phyloP scores from a whole-genome alignment of 1,284 basidiomycete genomes.

The Boletellus deceptivus region DNA sequence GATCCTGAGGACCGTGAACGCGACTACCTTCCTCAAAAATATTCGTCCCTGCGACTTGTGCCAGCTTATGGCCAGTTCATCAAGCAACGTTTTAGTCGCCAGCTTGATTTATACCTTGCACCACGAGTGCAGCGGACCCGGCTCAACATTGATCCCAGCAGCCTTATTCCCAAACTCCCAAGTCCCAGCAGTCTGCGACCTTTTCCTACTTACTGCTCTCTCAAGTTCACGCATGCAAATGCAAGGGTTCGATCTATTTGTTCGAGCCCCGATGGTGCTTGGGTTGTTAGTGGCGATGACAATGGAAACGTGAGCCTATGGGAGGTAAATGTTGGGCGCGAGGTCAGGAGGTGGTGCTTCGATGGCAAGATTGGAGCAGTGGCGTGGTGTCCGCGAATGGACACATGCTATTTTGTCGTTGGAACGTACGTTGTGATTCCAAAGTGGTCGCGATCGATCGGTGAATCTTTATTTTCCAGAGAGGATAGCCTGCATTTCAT shows the following conservation, averaged over 20 bases:
- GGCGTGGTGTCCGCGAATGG: slow-evolving; percentile 92
- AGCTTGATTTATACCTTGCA: slow-evolving; percentile 96
- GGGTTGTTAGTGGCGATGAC: slow-evolving; percentile 93
- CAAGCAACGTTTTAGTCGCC: slow-evolving; percentile 91
- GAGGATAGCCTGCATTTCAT: slow-evolving; percentile 82
- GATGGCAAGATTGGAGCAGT: slow-evolving; percentile 79
- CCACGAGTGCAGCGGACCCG: slow-evolving; percentile 87
- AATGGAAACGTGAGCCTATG: slow-evolving; percentile 85
- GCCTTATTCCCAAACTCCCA: slow-evolving; percentile 94
- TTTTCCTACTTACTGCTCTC: slow-evolving; percentile 86
- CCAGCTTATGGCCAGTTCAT: slow-evolving; percentile 93
- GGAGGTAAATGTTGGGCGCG: slow-evolving; percentile 92
- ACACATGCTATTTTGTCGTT: slow-evolving; percentile 80
- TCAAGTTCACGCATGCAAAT: slow-evolving; percentile 72
- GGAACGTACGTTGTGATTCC: slow-evolving; percentile 60
- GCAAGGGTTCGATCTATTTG: slow-evolving; percentile 76
- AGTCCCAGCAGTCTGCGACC: slow-evolving; percentile 90
- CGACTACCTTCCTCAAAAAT: slow-evolving; percentile 89
- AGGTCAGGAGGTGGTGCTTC: slow-evolving; percentile 88
- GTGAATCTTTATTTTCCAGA: slow-evolving; percentile 40
- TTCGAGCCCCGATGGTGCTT: slow-evolving; percentile 86
- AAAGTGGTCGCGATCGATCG: slow-evolving; percentile 4
- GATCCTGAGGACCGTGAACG: slow-evolving; percentile 92
- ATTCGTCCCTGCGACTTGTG: slow-evolving; percentile 82
- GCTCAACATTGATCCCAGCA: slow-evolving; percentile 88